Conservation (phyloP, 352 stramenopile genomes). For the Phytophthora constricta region DNA sequence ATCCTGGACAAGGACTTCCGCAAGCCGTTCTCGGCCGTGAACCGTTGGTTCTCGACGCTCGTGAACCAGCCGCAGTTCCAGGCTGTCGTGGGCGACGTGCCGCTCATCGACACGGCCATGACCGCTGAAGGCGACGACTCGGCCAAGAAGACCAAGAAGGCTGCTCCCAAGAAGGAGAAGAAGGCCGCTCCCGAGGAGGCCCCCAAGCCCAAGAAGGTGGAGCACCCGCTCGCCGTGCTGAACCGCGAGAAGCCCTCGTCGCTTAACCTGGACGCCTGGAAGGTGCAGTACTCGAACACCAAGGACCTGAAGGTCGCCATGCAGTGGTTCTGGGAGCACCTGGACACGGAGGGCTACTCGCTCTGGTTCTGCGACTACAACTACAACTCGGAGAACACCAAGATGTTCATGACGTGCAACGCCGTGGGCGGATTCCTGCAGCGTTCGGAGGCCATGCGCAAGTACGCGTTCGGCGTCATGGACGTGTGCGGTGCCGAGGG, state of each 20-base stretch:
- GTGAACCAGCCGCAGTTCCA: conserved; percentile 95
- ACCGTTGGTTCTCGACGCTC: conserved; percentile 93
- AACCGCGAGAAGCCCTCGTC: conserved; percentile 83
- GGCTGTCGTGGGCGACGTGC: conserved; percentile 91
- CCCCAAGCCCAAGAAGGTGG: conserved; percentile 77
- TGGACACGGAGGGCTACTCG: conserved; percentile 90
- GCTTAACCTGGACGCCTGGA: conserved; percentile 91
- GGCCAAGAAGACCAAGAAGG: conserved; percentile 41
- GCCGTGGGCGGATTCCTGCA: conserved; percentile 93
- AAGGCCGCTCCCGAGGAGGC: conserved; percentile 37
- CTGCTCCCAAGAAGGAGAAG: conserved; percentile 44
- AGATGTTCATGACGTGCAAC: conserved; percentile 95
- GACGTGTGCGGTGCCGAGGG: conserved; percentile 70
- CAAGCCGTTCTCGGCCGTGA: conserved; percentile 87
- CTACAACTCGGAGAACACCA: conserved; percentile 94
- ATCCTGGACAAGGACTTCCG: conserved; percentile 91
- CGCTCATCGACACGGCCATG: conserved; percentile 79
- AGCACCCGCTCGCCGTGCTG: conserved; percentile 89
- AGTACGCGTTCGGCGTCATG: conserved; percentile 93
- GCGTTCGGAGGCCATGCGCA: conserved; percentile 91
- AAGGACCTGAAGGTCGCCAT: conserved; percentile 84
- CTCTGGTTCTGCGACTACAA: conserved; percentile 94
- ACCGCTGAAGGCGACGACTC: conserved; percentile 66
- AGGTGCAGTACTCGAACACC: conserved; percentile 94
- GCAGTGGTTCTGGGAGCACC: conserved; percentile 91